These are phyloP conservation scores for Sordariomycetes sp. DNA, from an alignment of 2,329 filamentous ascomycete genomes.

Conservation along the genomic window DNA sequence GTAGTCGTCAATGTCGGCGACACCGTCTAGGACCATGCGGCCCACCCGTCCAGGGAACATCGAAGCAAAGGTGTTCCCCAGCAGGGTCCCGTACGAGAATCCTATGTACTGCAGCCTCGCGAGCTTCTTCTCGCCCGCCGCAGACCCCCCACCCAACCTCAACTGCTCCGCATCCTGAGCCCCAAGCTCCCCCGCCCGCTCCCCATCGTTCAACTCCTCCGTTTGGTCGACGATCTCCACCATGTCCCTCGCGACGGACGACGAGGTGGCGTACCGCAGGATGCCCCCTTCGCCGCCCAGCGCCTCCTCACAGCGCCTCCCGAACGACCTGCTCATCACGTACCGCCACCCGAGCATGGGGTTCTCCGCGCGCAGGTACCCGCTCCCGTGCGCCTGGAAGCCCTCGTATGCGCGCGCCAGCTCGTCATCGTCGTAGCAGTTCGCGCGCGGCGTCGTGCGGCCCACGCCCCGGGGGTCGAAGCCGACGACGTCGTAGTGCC, in stretches of 20 bases:
- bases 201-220: conserved; percentile 17
- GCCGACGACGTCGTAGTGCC: conserved; percentile 28
- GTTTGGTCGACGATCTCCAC: conserved; percentile 30
- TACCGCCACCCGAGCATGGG: conserved; percentile 11
- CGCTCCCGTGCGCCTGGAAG: conserved; percentile 19
- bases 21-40: conserved; percentile 28
- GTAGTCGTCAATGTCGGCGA: conserved; percentile 26
- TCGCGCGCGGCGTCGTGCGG: conserved; percentile 21
- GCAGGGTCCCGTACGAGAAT: conserved; percentile 31
- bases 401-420: conserved; percentile 17
- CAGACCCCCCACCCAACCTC: not conserved
- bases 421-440: conserved; percentile 24
- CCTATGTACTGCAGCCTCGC: conserved; percentile 34
- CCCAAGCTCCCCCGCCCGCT: not conserved
- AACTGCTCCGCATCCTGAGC: conserved; percentile 7
- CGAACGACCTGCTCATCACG: conserved; percentile 13
- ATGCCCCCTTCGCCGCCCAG: conserved; percentile 15
- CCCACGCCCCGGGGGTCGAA: conserved; percentile 33
- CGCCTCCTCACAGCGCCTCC: conserved; percentile 15
- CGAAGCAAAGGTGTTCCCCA: conserved; percentile 23
- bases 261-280: conserved; percentile 21
- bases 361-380: conserved; percentile 11
- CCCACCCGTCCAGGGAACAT: conserved; percentile 25
- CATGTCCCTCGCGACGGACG: conserved; percentile 30
- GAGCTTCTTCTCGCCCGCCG: conserved; percentile 5